Conservation (phyloP, 2,329 filamentous ascomycete species). For the Alternaria rosae region DNA sequence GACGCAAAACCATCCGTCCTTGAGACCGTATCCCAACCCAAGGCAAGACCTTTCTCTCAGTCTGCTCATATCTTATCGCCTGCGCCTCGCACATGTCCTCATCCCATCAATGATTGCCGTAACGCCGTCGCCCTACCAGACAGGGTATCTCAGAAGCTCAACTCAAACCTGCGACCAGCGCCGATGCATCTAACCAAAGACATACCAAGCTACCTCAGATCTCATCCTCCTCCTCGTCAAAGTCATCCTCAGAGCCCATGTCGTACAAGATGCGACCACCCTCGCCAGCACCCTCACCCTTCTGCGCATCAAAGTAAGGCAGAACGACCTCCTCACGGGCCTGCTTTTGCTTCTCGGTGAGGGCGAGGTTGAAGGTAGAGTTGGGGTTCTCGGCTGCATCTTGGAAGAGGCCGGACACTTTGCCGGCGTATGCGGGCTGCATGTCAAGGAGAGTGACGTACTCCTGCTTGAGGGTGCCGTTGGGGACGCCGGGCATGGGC, state of each 20-base stretch:
- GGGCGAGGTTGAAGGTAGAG: constrained; percentile 82
- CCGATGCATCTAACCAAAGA: too few relatives aligned
- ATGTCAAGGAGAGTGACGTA: constrained; percentile 73
- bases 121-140: constrained; percentile 17
- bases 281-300: constrained; percentile 71
- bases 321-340: constrained; percentile 89
- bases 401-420: constrained; percentile 34
- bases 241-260: constrained; percentile 95
- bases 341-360: constrained; percentile 88
- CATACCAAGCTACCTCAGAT: constrained; percentile 65
- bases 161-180: constrained; percentile 4
- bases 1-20: neutral
- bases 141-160: constrained; percentile 15
- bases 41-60: neutral
- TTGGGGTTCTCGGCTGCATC: constrained; percentile 38
- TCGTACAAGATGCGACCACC: constrained; percentile 95
- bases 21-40: neutral
- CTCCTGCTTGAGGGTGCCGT: constrained; percentile 56
- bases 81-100: neutral
- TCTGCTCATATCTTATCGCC: neutral
- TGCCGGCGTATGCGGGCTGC: constrained; percentile 59
- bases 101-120: neutral
- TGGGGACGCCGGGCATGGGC: constrained; percentile 14
- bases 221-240: constrained; percentile 95
- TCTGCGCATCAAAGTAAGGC: constrained; percentile 97